Conservation (phyloP, 2,329 filamentous ascomycete genomes). For the Alternaria gansuensis region DNA sequence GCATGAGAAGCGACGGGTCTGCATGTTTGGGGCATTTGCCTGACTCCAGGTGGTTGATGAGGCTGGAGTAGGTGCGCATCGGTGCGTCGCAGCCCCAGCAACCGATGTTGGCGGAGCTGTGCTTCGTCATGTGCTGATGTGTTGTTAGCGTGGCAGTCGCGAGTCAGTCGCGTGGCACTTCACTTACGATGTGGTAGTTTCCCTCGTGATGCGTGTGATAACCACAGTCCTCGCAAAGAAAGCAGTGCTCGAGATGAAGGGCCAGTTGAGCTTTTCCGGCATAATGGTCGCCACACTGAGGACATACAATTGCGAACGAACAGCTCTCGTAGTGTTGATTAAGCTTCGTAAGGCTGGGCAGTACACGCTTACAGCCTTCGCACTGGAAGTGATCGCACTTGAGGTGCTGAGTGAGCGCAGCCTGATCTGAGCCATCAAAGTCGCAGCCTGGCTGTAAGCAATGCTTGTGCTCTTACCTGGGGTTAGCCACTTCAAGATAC, state of each 20-base stretch:
- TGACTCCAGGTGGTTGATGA: conserved; percentile 58
- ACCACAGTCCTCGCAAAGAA: conserved; percentile 33
- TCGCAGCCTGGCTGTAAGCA: conserved; percentile 47
- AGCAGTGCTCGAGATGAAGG: conserved; percentile 36
- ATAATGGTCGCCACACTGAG: conserved; percentile 31
- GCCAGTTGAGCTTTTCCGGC: conserved; percentile 32
- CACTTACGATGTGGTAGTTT: conserved; percentile 36
- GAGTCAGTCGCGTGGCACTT: background rate
- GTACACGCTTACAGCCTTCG: conserved; percentile 40
- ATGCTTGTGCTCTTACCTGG: conserved; percentile 37
- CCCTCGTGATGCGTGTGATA: conserved; percentile 35
- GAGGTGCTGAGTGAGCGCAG: conserved; percentile 36
- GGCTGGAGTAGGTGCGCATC: conserved; percentile 38
- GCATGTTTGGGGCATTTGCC: conserved; percentile 74
- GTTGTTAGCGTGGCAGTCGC: conserved; percentile 8
- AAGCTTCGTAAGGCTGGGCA: conserved; percentile 43
- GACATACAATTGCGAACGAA: conserved; percentile 30
- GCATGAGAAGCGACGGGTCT: conserved; percentile 57
- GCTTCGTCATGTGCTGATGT: conserved; percentile 44
- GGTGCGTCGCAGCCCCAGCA: conserved; percentile 41
- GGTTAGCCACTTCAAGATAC: conserved; percentile 2
- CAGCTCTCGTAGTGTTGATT: conserved; percentile 37
- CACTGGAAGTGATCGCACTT: conserved; percentile 45
- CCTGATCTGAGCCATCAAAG: conserved; percentile 37
- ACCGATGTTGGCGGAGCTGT: conserved; percentile 26